These are phyloP conservation scores for Suhomyces guaymorum DNA, from an alignment of 1,139 yeast species.

Conservation along the genomic window DNA sequence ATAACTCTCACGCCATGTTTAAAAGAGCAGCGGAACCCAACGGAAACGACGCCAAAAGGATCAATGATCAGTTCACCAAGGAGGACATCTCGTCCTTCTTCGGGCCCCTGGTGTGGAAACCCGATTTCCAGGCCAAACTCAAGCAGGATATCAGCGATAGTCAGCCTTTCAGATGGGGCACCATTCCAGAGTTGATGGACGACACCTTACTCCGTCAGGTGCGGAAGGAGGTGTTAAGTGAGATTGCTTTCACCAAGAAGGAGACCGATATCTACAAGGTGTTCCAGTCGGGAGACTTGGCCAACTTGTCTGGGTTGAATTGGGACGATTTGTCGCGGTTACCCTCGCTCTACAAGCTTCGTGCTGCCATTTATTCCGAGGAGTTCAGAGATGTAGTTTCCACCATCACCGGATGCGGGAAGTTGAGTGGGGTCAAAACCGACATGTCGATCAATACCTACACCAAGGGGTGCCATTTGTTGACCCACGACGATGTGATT, in stretches of 20 bases:
- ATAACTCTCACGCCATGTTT: slow-evolving; percentile 7
- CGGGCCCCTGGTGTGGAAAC: slow-evolving; percentile 56
- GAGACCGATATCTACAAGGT: slow-evolving; percentile 98
- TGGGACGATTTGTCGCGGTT: slow-evolving; percentile 72
- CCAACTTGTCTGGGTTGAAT: slow-evolving; percentile 84
- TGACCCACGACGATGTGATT: slow-evolving; percentile 97
- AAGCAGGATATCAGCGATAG: slow-evolving; percentile 48
- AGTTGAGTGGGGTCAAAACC: slow-evolving; percentile 82
- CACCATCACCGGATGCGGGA: slow-evolving; percentile 84
- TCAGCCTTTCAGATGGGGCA: slow-evolving; percentile 88
- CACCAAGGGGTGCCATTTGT: slow-evolving; percentile 87
- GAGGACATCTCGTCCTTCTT: slow-evolving; percentile 51
- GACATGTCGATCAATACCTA: slow-evolving; percentile 93
- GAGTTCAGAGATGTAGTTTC: slow-evolving; percentile 82
- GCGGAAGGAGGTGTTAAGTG: slow-evolving; percentile 75
- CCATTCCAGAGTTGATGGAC: slow-evolving; percentile 69
- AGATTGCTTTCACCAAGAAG: slow-evolving; percentile 87
- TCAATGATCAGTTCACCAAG: slow-evolving; percentile 26
- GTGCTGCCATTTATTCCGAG: slow-evolving; percentile 86
- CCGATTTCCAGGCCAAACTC: slow-evolving; percentile 42
- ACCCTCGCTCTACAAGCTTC: slow-evolving; percentile 69
- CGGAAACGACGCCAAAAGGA: slow-evolving; percentile 19
- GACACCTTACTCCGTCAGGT: slow-evolving; percentile 78
- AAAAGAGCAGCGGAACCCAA: slow-evolving; percentile 12
- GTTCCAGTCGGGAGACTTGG: slow-evolving; percentile 92